Evolutionary conservation across 2,329 filamentous ascomycete species (phyloP), one percentile per base, ranked within the genome.

Genomic region (Aspergillus fischeri): DNA sequence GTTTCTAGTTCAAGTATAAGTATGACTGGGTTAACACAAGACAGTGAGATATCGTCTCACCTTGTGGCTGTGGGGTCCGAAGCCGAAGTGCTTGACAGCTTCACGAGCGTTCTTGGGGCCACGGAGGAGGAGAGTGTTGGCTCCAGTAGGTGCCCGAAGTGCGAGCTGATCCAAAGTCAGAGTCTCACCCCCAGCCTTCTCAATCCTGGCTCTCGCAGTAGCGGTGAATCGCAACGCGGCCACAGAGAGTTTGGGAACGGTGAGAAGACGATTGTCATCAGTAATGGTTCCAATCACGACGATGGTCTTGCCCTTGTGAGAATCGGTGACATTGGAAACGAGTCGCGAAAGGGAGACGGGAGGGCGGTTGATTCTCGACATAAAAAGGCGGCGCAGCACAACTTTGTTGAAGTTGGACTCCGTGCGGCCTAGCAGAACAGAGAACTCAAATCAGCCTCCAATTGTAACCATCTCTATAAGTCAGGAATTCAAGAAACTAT

Each of bases 371-470:
- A 95, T 96, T 81, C 92, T 91, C 79, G 92, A 96, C 91, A 94
- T 96, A 78, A 96, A 96, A 63, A 99, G 89, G 75, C 94, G 91
- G 79, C 93, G 92, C 74, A 99, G 90, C 76, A 99, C 87, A 74
- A 94, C 90, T 86, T 96, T 95, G 90, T 99, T 99, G 90, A 99
- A 99, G 82, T 86, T 86, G 67, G 91, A 86, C 80, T 97, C 94
- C 77, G 94, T 99, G 77, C 94, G 92, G 82, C 92, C 91, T 95
- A 71, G 54, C 24, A 21, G 29, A 55, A 55, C 44, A 54, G 53
- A 49, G 54, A 50, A 53, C 27, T 53, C 64, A 52, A 53, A 67
- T 67, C 63, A 63, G 61, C 58, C 28, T 51, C 45, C 49, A 44
- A 44, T 27, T 25, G 24, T 20, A 41, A 51, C 41, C 9, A 35